Evolutionary conservation across 768 basidiomycete genomes (phyloP), one percentile per base, ranked within the genome.

Genomic region (Agaricus blazei): DNA sequence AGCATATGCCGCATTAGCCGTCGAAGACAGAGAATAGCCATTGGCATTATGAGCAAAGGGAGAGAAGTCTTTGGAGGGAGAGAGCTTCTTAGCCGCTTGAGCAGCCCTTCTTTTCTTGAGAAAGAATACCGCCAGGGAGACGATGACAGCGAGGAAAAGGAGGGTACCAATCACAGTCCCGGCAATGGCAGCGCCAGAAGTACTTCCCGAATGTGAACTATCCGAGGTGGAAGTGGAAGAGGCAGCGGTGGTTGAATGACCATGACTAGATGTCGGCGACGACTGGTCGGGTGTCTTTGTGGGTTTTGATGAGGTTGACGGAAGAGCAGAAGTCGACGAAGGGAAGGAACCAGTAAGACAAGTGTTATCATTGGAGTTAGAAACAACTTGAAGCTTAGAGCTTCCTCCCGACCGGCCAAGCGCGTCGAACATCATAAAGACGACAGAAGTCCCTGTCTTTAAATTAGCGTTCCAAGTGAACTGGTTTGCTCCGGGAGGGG

Each of bases 391-490:
- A n/a, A 81, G 56, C 59, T 82, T 75, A n/a, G 84, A 82, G 54
- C 75, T 75, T 19, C 87, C 87, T 48, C 88, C 87, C 53, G 75
- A 72, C 44, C 72, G 68, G 9, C 80, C 78, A 47, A 60, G 56
- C 9, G 78, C 65, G 59, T 85, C 83, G 2, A 73, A 68, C 78
- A 87, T 73, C 40, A 76, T 60, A 50, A 87, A 87, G 11, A 88
- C 53, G 46, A 87, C 65, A 3, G 74, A 72, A 1, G 84, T 88
- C 4, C 83, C 83, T 7, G 78, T 76, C 36, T 74, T 73, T 26
- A 84, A 76, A 64, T 83, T 73, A 15, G 78, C 80, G 31, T 63
- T 68, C 88, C 87, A 89, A n/a, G 66, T 62, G 60, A 69, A 83
- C 3, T 68, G 70, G 4, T 67, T 57, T 7, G 73, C 66, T 12